These are phyloP conservation scores for Malus hybrid DNA, from an alignment of 331 rosid genomes.

Conservation along the genomic window DNA sequence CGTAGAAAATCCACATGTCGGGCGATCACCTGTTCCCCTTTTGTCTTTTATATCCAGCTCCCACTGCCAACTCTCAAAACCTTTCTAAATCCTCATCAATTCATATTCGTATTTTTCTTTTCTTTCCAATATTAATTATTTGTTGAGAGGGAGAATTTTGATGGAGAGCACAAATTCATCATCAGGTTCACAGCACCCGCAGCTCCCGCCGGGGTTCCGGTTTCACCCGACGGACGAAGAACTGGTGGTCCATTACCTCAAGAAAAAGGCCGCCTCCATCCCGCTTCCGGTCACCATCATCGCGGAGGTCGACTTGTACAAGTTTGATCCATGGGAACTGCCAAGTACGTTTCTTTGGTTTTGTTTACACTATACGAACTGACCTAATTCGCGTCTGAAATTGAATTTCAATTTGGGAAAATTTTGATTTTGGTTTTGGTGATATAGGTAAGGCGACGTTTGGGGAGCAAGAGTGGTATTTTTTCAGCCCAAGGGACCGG, in stretches of 20 bases:
- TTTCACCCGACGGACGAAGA: slow-evolving; percentile 96
- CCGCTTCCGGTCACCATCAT: slow-evolving; percentile 78
- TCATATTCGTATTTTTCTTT: background rate
- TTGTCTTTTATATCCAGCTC: slow-evolving; percentile 10
- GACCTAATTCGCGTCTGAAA: background rate
- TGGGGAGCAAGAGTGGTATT: slow-evolving; percentile 92
- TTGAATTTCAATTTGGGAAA: background rate
- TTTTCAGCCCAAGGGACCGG: slow-evolving; percentile 78
- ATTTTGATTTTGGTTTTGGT: background rate
- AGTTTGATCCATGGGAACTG: slow-evolving; percentile 94
- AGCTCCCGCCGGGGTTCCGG: slow-evolving; percentile 83
- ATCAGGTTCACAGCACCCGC: slow-evolving; percentile 43
- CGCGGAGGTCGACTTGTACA: slow-evolving; percentile 86
- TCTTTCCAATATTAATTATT: background rate
- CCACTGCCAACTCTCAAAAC: background rate
- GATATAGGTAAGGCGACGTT: slow-evolving; percentile 60
- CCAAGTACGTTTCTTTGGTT: slow-evolving; percentile 36
- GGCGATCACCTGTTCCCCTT: background rate
- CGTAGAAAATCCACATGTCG: slow-evolving; percentile 34
- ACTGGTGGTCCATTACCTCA: slow-evolving; percentile 76
- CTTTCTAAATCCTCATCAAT: background rate
- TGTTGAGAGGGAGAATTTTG: background rate
- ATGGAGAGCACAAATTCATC: slow-evolving; percentile 74
- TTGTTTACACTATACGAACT: background rate
- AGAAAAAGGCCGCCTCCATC: slow-evolving; percentile 50